Percentiles rank a stretch among this genome's conserved stretches.
Evolutionary conservation across 768 basidiomycete species (phyloP).

Genomic region (Jaapia argillacea): DNA sequence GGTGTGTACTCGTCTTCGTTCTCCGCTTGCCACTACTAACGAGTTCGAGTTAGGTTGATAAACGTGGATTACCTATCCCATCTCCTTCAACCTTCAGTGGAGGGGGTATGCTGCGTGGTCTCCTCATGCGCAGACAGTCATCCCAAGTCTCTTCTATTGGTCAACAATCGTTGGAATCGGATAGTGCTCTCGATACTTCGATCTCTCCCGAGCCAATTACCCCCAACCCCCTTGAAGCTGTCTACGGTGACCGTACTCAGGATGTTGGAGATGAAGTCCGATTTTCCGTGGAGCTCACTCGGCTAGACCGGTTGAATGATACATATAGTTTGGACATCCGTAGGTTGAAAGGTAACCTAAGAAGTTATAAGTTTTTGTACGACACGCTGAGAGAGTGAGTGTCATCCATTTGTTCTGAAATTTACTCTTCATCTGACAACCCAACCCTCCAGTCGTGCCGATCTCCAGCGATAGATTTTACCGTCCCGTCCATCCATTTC

Average conservation of each 20-base stretch:
- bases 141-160: slow-evolving; percentile 47
- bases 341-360: slow-evolving; percentile 82
- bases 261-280: slow-evolving; percentile 95
- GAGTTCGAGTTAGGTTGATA: slow-evolving; percentile 56
- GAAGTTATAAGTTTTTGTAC: slow-evolving; percentile 89
- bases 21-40: slow-evolving; percentile 5
- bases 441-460: slow-evolving; percentile 21
- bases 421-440: slow-evolving; percentile 6
- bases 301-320: slow-evolving; percentile 81
- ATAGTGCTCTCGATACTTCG: slow-evolving; percentile 12
- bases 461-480: slow-evolving; percentile 21
- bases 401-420: slow-evolving; percentile 7
- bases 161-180: slow-evolving; percentile 10
- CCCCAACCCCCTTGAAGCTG: slow-evolving; percentile 29
- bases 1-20: slow-evolving; percentile 36
- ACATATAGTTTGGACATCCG: slow-evolving; percentile 90
- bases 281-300: slow-evolving; percentile 90
- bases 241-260: slow-evolving; percentile 72
- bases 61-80: slow-evolving; percentile 79
- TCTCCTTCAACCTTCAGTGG: slow-evolving; percentile 60
- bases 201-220: slow-evolving; percentile 7
- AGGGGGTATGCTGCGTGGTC: slow-evolving; percentile 76
- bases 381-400: slow-evolving; percentile 81
- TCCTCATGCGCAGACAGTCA: slow-evolving; percentile 85
- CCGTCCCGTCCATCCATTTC: background rate